Conservation (phyloP, 75 land plant species). For the Gnetum montanum region DNA sequence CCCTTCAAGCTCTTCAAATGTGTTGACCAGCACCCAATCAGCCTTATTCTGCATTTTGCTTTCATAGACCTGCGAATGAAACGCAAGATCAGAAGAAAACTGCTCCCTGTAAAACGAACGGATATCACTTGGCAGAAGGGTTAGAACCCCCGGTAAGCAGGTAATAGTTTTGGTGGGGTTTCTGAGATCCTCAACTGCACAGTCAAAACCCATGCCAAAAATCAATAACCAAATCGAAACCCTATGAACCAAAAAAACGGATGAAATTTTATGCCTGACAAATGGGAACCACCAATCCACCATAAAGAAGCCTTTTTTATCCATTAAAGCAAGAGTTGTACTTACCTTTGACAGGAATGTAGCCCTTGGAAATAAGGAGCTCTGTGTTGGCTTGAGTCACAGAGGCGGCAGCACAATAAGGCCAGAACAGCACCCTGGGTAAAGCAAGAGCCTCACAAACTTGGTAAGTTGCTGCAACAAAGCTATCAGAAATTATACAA, state of each 20-base stretch:
- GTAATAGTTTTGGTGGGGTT: neutral
- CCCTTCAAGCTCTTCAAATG: constrained; percentile 3
- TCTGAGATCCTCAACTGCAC: neutral
- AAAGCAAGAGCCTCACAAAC: neutral
- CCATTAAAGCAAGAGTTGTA: too few relatives aligned
- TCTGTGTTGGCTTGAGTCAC: neutral
- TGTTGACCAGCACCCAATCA: neutral
- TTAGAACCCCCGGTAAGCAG: neutral
- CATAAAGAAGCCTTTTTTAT: too few relatives aligned
- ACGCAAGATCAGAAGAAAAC: neutral
- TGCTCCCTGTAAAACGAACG: neutral
- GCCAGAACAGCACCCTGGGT: constrained; percentile 2
- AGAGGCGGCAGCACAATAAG: neutral
- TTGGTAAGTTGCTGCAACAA: neutral
- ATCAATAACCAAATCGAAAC: too few relatives aligned
- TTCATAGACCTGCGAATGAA: neutral
- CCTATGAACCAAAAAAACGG: too few relatives aligned
- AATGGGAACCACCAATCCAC: too few relatives aligned
- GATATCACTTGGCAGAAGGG: neutral
- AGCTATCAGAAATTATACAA: neutral
- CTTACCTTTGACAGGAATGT: constrained; percentile 1
- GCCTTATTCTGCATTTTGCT: constrained; percentile 5
- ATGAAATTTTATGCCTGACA: too few relatives aligned
- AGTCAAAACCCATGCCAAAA: too few relatives aligned
- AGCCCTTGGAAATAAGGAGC: neutral